These are phyloP conservation scores for Pseudovirgaria hyperparasitica DNA, from an alignment of 2,329 filamentous ascomycete genomes.

Conservation along the genomic window DNA sequence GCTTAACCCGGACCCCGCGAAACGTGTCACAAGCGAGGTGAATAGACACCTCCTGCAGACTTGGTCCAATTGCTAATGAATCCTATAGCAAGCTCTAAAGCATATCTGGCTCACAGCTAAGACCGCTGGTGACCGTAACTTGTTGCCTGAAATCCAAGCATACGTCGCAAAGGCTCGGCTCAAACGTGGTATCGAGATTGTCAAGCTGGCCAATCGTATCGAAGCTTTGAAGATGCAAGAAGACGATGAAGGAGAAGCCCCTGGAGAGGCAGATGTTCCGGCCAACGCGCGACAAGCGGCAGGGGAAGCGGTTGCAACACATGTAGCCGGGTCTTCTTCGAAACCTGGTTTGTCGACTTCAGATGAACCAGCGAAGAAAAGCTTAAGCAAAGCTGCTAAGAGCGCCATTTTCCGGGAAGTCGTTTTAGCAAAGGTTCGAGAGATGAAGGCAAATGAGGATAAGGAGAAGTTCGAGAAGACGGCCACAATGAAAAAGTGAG, in stretches of 20 bases:
- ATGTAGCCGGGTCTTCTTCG: too few species aligned
- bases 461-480: constrained; percentile 54
- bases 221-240: constrained; percentile 88
- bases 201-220: constrained; percentile 93
- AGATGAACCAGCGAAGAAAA: constrained; percentile 26
- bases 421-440: constrained; percentile 82
- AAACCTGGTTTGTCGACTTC: constrained; percentile 17
- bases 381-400: constrained; percentile 45
- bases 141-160: constrained; percentile 91
- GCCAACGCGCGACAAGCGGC: constrained; percentile 48
- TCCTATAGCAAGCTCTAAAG: constrained; percentile 47
- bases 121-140: constrained; percentile 87
- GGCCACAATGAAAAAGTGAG: constrained; percentile 20
- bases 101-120: constrained; percentile 87
- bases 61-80: constrained; percentile 2
- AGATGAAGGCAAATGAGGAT: constrained; percentile 80
- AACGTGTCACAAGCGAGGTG: constrained; percentile 68
- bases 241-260: constrained; percentile 64
- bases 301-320: constrained; percentile 26
- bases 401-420: constrained; percentile 85
- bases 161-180: constrained; percentile 88
- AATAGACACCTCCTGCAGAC: constrained; percentile 11
- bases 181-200: constrained; percentile 84
- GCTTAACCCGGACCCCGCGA: constrained; percentile 63
- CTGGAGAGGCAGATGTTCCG: constrained; percentile 46